Evolutionary conservation across 495 filamentous ascomycete species (phyloP), one percentile per base, ranked within the genome.

Genomic region (Tuber calosporum): DNA sequence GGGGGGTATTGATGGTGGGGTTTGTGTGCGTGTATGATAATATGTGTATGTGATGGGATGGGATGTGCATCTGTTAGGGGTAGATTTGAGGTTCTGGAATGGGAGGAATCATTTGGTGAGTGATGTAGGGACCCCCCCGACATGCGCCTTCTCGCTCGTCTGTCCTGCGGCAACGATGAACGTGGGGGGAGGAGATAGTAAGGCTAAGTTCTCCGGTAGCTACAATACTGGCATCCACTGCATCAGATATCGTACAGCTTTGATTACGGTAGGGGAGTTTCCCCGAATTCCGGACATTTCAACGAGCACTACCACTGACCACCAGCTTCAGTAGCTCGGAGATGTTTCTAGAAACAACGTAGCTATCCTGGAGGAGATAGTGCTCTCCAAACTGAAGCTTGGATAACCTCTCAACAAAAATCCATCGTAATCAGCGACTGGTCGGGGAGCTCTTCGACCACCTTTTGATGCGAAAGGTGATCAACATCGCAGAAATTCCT

Each of bases 41-140:
- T 53, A n/a, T n/a, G 41, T 26, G 48, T 53, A 62, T 62, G 53
- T 62, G 53, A 62, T 62, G 53, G 7, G 53, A 62, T 62, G 53
- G 7, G 53, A 62, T 62, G 53, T 62, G 53, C 53, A 62, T 62
- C 53, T 34, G 26, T 17, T 19, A 6, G n/a, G 26, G 30, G 53
- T 62, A 62, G 26, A 26, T 34, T 34, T 62, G 53, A 34, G 53
- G 26, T 62, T 62, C 53, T 34, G 13, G 53, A 62, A 62, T 62
- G 13, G 26, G 53, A 34, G 53, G 53, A 34, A 62, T 9, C 53
- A 4, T 34, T 62, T 34, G 26, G n/a, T 11, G n/a, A 34, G 26
- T 5, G 13, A 62, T 62, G 53, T 62, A 62, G 26, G 53, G 53
- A 62, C 53, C 48, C 48, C n/a, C 26, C n/a, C 53, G 13, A 17